Base-by-base conservation (phyloP, 2,329 filamentous ascomycete species). In the Fusarium camptoceras region DNA sequence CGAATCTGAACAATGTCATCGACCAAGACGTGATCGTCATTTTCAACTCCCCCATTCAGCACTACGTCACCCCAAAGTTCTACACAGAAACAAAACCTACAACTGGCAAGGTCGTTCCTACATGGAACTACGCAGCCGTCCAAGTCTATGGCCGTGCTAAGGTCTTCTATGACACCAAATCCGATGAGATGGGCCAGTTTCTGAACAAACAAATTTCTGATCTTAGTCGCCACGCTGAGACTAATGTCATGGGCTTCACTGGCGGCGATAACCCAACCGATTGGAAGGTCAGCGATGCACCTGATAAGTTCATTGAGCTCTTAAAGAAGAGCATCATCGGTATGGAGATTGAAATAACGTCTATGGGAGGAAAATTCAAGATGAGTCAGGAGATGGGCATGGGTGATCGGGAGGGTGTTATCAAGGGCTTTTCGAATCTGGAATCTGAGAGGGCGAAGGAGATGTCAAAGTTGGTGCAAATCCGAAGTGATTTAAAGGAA, bases 41-140 rank as follows among this genome's bases (percentile, higher is more conserved):
- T 18, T 92, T 92, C 82, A 91, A 83, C 47, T 83, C 82, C 0
- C 81, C 84, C 0, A 76, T 82, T 2, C 85, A 91, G 39, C 87
- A 90, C 78, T 92, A 92, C 70, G 85, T 92, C 8, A 91, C 90
- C 0, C 88, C 90, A 1, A 89, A 90, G 64, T 92, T 91, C 78
- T 92, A 92, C 79, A 82, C 80, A 14, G 83, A 88, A 68, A 91
- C 90, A 2, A 92, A 92, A 75, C 89, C 89, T 0, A 75, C 73
- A 0, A 89, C 85, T 0, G 89, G 85, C 14, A 92, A 92, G 70
- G 89, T 91, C 0, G 90, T 91, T 8, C 89, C 89, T 1, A 92
- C 90, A 0, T 92, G 90, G 90, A 89, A 92, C 76, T 92, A 92
- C 71, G 82, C 87, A 0, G 88, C 89, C 0, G 89, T 85, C 0